A percentile compares a stretch with the other conserved stretches of the same genome.
Evolutionary conservation across 179 eudicot genomes (phyloP).

Genomic region (Beta corolliflora): DNA sequence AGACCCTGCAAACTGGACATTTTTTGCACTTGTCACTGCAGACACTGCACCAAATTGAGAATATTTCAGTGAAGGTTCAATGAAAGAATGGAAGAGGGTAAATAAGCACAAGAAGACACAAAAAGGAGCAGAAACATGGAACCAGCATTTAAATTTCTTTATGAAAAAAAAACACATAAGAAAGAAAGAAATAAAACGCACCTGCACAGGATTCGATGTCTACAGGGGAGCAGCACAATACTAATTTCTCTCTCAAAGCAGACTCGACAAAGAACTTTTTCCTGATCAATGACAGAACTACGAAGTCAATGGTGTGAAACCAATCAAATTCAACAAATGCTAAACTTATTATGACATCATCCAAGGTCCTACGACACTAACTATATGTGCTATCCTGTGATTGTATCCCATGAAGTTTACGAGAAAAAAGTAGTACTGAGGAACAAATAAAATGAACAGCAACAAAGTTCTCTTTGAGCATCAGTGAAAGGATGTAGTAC

Average conservation of each 20-base stretch:
- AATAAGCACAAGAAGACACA: background rate
- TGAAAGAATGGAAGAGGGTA: background rate
- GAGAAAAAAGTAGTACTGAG: too few relatives aligned
- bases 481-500: too few relatives aligned
- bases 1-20: slow-evolving; percentile 83
- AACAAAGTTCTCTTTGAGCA: too few relatives aligned
- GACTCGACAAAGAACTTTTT: slow-evolving; percentile 78
- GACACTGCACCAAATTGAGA: slow-evolving; percentile 46
- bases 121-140: background rate
- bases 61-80: background rate
- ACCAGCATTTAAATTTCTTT: background rate
- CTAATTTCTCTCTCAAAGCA: slow-evolving; percentile 91
- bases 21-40: slow-evolving; percentile 74
- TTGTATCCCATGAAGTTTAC: too few relatives aligned
- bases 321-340: background rate
- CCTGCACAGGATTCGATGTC: slow-evolving; percentile 94
- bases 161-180: background rate
- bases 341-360: background rate
- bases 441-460: too few relatives aligned
- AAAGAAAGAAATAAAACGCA: slow-evolving; percentile 29
- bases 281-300: slow-evolving; percentile 42
- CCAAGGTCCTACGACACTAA: too few relatives aligned
- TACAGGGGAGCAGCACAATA: slow-evolving; percentile 85
- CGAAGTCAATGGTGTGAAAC: slow-evolving; percentile 2
- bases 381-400: too few relatives aligned